Conservation (phyloP, 1,284 basidiomycete genomes). For the Ceratobasidium sp. region DNA sequence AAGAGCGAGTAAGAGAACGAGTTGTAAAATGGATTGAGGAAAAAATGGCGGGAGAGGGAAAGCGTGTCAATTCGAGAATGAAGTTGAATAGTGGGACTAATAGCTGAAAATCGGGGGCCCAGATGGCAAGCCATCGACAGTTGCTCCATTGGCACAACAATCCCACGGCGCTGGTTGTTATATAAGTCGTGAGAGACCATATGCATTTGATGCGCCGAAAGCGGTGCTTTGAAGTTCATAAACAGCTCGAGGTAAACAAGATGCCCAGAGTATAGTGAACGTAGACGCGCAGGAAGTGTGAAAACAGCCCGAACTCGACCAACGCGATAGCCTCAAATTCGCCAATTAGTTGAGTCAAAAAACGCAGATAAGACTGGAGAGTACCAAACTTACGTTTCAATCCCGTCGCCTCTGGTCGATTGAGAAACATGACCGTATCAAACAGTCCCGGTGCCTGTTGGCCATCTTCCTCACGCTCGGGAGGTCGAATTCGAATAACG, state of each 20-base stretch:
- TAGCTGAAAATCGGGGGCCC: not conserved
- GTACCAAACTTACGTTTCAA: not conserved
- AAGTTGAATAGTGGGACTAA: not conserved
- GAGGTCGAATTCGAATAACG: not conserved
- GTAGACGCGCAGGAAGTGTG: not conserved
- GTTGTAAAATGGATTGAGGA: slow-evolving; percentile 12
- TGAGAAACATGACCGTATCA: not conserved
- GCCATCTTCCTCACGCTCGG: not conserved
- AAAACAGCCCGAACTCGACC: slow-evolving; percentile 6
- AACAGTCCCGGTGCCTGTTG: not conserved
- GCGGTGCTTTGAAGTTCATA: not conserved
- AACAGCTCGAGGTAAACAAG: slow-evolving; percentile 31
- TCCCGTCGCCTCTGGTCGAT: slow-evolving; percentile 5
- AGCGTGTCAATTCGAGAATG: not conserved
- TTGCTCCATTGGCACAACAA: not conserved
- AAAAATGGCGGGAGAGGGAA: slow-evolving; percentile 1
- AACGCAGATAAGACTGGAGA: not conserved
- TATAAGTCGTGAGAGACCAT: not conserved
- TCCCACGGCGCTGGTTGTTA: not conserved
- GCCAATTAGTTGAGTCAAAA: not conserved
- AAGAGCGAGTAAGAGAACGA: not conserved
- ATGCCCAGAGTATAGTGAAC: not conserved
- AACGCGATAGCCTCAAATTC: slow-evolving; percentile 7
- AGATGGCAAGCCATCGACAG: slow-evolving; percentile 20
- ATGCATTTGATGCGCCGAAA: not conserved